These are phyloP conservation scores for Yamadazyma aaseri DNA, from an alignment of 1,139 yeast species.

Conservation along the genomic window DNA sequence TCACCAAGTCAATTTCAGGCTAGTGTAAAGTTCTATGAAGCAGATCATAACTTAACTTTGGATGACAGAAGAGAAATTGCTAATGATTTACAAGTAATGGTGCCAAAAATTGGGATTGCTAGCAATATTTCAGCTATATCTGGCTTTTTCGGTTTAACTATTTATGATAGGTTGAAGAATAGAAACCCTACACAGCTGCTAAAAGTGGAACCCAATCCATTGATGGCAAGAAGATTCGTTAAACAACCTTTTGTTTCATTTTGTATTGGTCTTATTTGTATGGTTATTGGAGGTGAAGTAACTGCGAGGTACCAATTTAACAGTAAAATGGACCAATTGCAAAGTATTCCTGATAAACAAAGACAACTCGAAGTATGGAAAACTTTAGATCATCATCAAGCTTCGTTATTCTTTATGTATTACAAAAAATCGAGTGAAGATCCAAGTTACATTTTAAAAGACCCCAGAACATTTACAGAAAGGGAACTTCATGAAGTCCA, in stretches of 20 bases:
- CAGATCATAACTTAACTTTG: conserved; percentile 33
- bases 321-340: conserved; percentile 17
- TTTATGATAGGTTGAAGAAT: conserved; percentile 15
- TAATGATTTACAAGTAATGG: conserved; percentile 25
- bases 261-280: conserved; percentile 27
- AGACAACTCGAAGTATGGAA: conserved; percentile 35
- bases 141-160: conserved; percentile 29
- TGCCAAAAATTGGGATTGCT: conserved; percentile 25
- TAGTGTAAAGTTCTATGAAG: conserved; percentile 41
- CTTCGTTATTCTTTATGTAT: conserved; percentile 37
- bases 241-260: conserved; percentile 37
- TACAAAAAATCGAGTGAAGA: conserved; percentile 34
- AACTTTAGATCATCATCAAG: conserved; percentile 36
- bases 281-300: conserved; percentile 27
- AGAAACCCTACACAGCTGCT: conserved; percentile 4
- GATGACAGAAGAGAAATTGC: conserved; percentile 34
- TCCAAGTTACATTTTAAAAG: conserved; percentile 34
- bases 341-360: conserved; percentile 10
- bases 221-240: conserved; percentile 13
- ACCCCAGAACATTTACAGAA: conserved; percentile 22
- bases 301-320: conserved; percentile 25
- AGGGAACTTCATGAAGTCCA: conserved; percentile 27
- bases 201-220: conserved; percentile 3
- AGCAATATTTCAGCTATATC: conserved; percentile 26
- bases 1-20: conserved; percentile 39